phyloP scores from a whole-genome alignment of 148 eudicot species.

The Chenopodium album region DNA sequence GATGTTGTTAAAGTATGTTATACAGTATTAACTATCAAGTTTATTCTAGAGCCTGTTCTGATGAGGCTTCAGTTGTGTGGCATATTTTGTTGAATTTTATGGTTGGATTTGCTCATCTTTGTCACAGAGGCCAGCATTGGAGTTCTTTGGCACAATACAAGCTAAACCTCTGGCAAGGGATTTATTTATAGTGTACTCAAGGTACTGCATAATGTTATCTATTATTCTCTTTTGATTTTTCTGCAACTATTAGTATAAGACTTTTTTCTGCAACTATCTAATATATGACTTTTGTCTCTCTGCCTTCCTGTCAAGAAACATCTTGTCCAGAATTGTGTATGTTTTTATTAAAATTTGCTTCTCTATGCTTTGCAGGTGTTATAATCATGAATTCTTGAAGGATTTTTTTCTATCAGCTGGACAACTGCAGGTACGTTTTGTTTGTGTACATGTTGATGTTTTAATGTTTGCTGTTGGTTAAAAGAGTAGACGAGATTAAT shows the following conservation, averaged over 20 bases:
- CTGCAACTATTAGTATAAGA: neutral
- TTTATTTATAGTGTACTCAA: slow-evolving; percentile 68
- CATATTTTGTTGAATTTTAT: neutral
- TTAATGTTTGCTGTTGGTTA: neutral
- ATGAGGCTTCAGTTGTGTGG: neutral
- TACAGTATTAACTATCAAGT: neutral
- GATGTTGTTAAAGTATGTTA: neutral
- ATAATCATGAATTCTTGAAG: slow-evolving; percentile 87
- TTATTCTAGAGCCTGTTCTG: neutral
- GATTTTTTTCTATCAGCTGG: slow-evolving; percentile 82
- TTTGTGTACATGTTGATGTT: neutral
- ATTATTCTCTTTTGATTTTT: neutral
- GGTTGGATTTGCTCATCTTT: slow-evolving; percentile 19
- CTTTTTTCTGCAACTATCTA: neutral
- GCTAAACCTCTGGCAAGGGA: slow-evolving; percentile 89
- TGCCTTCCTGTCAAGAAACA: slow-evolving; percentile 3
- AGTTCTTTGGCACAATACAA: slow-evolving; percentile 79
- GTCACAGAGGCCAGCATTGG: slow-evolving; percentile 75
- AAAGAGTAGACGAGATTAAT: neutral
- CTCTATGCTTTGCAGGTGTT: slow-evolving; percentile 47
- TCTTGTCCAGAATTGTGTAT: neutral
- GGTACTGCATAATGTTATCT: slow-evolving; percentile 36
- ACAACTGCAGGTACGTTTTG: slow-evolving; percentile 66
- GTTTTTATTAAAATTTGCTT: neutral
- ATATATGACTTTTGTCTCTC: neutral